Base-by-base conservation (phyloP, 257 asterid genomes). In the Dorcoceras hygrometricum region DNA sequence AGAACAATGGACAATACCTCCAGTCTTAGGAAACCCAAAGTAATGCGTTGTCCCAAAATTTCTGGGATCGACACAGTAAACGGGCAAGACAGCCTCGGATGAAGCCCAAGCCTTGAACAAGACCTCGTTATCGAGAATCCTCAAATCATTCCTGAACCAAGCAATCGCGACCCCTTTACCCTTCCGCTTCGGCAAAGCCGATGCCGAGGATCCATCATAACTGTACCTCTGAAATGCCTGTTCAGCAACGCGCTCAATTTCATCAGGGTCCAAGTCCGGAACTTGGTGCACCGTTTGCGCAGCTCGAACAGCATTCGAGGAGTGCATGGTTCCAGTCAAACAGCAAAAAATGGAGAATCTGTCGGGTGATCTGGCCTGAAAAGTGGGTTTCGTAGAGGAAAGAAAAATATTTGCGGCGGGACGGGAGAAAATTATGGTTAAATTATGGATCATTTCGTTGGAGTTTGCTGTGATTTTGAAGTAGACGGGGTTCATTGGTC, bases 141-240 rank as follows among this genome's bases (percentile, higher is more conserved):
- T 86, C 82, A 93, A 77, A 76, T 93, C 99, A 63, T 86, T 90
- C 73, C 97, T 81, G 71, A 90, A 93, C 97, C 97, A 93, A 76
- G 88, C 91, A 70, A 93, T 88, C 1, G 89, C 84, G 18, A 84
- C 95, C 59, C 97, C 97, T 76, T 79, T 88, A 7, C 97, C 95
- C 75, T 69, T 84, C 63, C 87, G 78, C 64, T 25, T 74, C 34
- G 34, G 10, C 8, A 29, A 6, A 29, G 10, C 34, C 34, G 68
- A 6, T 5, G 10, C 34, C 34, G 68, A 71, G 73, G 54, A 20
- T 36, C 73, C 73, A 57, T 76, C 81, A 51, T 46, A 27, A 62
- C 76, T 68, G 79, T 88, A 86, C 60, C 92, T 78, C 6, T 70
- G 58, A 7, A 90, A 57, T 4, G 84, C 77, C 68, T 71, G 80